These are phyloP conservation scores for Lentinula aciculospora DNA, from an alignment of 768 basidiomycete species.

Conservation along the genomic window DNA sequence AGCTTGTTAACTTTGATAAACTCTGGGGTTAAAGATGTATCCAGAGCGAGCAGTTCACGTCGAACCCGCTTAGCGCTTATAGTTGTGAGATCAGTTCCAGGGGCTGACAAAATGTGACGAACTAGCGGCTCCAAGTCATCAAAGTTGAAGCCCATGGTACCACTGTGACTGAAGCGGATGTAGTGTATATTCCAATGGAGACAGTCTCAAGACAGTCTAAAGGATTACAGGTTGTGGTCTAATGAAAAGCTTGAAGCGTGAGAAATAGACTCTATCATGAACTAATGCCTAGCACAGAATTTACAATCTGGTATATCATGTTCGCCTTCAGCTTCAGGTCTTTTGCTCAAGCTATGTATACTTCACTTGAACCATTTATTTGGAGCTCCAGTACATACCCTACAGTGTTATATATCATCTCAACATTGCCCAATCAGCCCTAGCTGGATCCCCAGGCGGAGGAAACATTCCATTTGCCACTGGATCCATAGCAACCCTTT, in stretches of 20 bases:
- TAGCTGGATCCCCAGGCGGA: constrained; percentile 55
- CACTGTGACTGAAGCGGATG: constrained; percentile 3
- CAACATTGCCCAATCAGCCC: constrained; percentile 62
- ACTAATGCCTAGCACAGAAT: background rate
- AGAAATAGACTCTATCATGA: background rate
- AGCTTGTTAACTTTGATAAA: constrained; percentile 61
- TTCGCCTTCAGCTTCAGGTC: too few species aligned
- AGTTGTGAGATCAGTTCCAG: constrained; percentile 69
- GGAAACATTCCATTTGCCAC: constrained; percentile 51
- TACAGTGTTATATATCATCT: constrained; percentile 26
- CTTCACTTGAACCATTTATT: background rate
- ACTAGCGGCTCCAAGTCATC: constrained; percentile 55
- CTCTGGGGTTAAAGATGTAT: constrained; percentile 50
- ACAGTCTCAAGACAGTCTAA: background rate
- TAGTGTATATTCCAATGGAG: constrained; percentile 8
- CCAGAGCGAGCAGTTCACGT: constrained; percentile 54
- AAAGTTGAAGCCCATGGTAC: constrained; percentile 47
- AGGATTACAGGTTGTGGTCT: background rate
- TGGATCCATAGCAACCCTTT: constrained; percentile 3
- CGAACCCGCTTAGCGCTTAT: constrained; percentile 90
- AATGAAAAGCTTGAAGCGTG: background rate
- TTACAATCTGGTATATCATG: too few species aligned
- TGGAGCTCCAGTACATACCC: background rate
- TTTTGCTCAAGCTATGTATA: background rate
- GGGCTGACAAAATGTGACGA: constrained; percentile 65